Evolutionary conservation across 164 flowering plant species (phyloP), one percentile per base, ranked within the genome.

Genomic region (Liriodendron chinense): DNA sequence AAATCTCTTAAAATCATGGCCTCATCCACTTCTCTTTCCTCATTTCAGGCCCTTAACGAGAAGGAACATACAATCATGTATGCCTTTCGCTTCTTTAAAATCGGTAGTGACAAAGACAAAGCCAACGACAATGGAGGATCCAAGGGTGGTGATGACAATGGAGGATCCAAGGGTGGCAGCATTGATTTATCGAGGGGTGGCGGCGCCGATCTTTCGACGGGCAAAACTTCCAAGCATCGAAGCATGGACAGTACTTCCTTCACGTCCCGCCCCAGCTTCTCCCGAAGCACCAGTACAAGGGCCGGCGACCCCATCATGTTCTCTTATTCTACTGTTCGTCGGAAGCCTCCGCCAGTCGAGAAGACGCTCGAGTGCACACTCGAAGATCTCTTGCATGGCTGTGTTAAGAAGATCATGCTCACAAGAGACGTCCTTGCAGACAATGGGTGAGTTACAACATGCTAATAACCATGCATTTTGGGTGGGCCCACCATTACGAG

Each of bases 361-460:
- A 86, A 82, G 86, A 74, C 77, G 65, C 90, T 94, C 7, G 88
- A 90, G 61, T 94, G 97, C 88, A 83, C 97, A 1, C 81, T 92
- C 0, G 98, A 94, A 78, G 96, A 94, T 74, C 77, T 94, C 62
- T 87, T 84, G 69, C 69, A 79, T 71, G 98, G 98, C 2, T 84
- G 90, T 68, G 77, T 82, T 57, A 92, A 89, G 83, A 89, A 86
- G 79, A 84, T 92, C 66, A 80, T 74, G 71, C 80, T 92, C 78
- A 82, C 85, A 22, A 85, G 91, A 80, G 90, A 91, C 48, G 89
- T 85, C 49, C 74, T 89, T 57, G 76, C 84, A 3, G 76, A 82
- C 21, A 72, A 70, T 56, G 94, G 96, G 93, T 89, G 21, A 7
- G 86, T 81, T 34, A 34, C 43, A 34, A 4, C 43, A 3, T 34